Conservation (phyloP, 2,329 filamentous ascomycete species). For the Cytospora mali region DNA sequence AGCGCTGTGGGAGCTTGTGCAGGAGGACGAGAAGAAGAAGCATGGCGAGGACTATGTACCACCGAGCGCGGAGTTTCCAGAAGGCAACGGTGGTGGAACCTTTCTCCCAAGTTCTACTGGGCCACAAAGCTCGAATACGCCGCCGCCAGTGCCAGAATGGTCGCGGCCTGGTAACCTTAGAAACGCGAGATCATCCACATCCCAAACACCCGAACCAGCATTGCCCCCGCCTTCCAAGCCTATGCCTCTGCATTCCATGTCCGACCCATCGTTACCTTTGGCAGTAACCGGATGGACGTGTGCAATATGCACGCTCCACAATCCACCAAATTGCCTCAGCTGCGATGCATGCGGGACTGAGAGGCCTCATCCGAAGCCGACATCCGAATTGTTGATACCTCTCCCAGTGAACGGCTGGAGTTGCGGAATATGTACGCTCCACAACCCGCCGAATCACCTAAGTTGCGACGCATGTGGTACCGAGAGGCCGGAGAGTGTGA, state of each 20-base stretch:
- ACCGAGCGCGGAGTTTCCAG: constrained; percentile 54
- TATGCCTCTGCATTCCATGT: not conserved
- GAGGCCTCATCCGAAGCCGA: constrained; percentile 37
- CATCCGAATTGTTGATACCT: constrained; percentile 5
- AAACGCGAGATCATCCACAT: not conserved
- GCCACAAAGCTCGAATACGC: constrained; percentile 32
- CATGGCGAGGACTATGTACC: constrained; percentile 58
- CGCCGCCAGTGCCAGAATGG: constrained; percentile 24
- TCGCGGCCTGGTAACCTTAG: constrained; percentile 16
- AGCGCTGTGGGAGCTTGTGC: constrained; percentile 82
- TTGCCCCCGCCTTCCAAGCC: constrained; percentile 4
- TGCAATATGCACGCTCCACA: constrained; percentile 58
- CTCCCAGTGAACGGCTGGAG: constrained; percentile 46
- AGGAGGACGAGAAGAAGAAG: constrained; percentile 68
- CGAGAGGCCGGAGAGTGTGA: constrained; percentile 41
- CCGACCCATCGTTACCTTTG: constrained; percentile 7
- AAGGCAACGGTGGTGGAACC: constrained; percentile 45
- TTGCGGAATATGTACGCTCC: constrained; percentile 59
- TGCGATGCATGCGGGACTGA: constrained; percentile 61
- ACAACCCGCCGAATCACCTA: constrained; percentile 53
- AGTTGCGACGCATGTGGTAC: constrained; percentile 60
- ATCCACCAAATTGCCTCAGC: constrained; percentile 51
- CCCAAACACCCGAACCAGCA: not conserved
- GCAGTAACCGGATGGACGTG: constrained; percentile 52
- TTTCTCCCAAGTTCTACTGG: constrained; percentile 33